Conservation (phyloP, 371 early-diverging fungal genomes). For the Apophysomyces ossiformis region DNA sequence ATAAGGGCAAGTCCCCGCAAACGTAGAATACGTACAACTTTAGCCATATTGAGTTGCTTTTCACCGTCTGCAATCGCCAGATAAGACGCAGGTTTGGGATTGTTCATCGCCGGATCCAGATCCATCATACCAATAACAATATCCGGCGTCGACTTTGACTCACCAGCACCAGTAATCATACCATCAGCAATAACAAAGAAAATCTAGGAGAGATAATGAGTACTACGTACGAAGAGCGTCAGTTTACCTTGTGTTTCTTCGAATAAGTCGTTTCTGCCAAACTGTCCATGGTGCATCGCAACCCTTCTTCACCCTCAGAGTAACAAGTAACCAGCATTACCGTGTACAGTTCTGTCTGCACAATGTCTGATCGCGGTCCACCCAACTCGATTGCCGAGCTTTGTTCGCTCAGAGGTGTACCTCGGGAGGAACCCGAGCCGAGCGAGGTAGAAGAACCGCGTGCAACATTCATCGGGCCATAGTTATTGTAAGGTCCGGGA, state of each 20-base stretch:
- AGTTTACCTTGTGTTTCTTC: conserved; percentile 52
- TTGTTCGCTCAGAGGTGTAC: conserved; percentile 9
- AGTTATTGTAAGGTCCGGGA: conserved; percentile 51
- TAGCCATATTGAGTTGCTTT: conserved; percentile 94
- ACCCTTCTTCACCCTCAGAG: conserved; percentile 78
- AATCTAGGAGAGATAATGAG: conserved; percentile 17
- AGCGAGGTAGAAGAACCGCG: conserved; percentile 27
- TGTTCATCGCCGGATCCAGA: conserved; percentile 56
- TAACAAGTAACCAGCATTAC: conserved; percentile 76
- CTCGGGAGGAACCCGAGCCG: conserved; percentile 22
- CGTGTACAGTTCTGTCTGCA: conserved; percentile 54
- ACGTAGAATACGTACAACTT: conserved; percentile 52
- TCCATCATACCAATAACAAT: conserved; percentile 76
- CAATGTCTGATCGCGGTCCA: conserved; percentile 38
- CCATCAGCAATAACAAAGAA: conserved; percentile 56
- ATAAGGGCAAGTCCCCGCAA: too few species aligned
- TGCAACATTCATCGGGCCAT: conserved; percentile 35
- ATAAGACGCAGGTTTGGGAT: conserved; percentile 75
- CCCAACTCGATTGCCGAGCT: conserved; percentile 3
- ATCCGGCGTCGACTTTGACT: conserved; percentile 70
- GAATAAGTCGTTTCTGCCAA: conserved; percentile 73
- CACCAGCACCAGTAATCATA: conserved; percentile 54
- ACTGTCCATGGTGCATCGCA: conserved; percentile 84
- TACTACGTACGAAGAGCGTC: not conserved
- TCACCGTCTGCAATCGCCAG: conserved; percentile 91